Evolutionary conservation across 164 flowering plant genomes (phyloP).

Genomic region (Euptelea pleiosperma): DNA sequence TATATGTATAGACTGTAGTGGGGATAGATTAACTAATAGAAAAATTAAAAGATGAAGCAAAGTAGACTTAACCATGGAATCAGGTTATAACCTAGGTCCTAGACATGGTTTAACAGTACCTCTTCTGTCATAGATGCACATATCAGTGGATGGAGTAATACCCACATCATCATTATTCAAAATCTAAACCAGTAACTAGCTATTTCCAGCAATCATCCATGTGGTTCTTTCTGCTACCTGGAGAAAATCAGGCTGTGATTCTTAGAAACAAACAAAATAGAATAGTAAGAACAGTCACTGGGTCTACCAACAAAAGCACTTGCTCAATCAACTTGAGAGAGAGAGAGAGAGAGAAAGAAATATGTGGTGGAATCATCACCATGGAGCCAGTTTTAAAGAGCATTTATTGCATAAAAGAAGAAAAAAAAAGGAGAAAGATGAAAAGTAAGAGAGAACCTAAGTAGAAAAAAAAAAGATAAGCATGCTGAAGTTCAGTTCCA

Average conservation of each 20-base stretch:
- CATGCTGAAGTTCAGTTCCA: slow-evolving; percentile 34
- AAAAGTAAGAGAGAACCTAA: slow-evolving; percentile 4
- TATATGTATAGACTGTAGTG: too few relatives aligned
- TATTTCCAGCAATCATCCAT: slow-evolving; percentile 25
- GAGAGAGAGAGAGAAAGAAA: too few relatives aligned
- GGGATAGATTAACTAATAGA: too few relatives aligned
- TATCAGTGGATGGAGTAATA: too few relatives aligned
- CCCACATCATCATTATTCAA: too few relatives aligned
- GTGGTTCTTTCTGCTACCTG: slow-evolving; percentile 31
- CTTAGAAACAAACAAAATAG: neutral
- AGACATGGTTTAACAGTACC: too few relatives aligned
- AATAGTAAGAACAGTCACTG: slow-evolving; percentile 1
- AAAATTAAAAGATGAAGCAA: too few relatives aligned
- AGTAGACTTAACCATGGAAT: too few relatives aligned
- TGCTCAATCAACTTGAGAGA: slow-evolving; percentile 25
- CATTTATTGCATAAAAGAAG: slow-evolving; percentile 24
- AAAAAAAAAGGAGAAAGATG: slow-evolving; percentile 3
- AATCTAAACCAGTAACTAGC: neutral
- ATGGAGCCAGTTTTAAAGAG: slow-evolving; percentile 19
- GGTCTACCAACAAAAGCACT: slow-evolving; percentile 38
- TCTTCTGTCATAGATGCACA: too few relatives aligned
- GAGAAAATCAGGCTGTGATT: slow-evolving; percentile 27
- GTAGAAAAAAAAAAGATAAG: slow-evolving; percentile 44
- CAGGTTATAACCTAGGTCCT: too few relatives aligned
- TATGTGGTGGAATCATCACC: slow-evolving; percentile 19